A percentile compares a stretch with the other conserved stretches of the same genome.
phyloP scores from a whole-genome alignment of 179 eudicot species.

The Drosera spatulata region DNA sequence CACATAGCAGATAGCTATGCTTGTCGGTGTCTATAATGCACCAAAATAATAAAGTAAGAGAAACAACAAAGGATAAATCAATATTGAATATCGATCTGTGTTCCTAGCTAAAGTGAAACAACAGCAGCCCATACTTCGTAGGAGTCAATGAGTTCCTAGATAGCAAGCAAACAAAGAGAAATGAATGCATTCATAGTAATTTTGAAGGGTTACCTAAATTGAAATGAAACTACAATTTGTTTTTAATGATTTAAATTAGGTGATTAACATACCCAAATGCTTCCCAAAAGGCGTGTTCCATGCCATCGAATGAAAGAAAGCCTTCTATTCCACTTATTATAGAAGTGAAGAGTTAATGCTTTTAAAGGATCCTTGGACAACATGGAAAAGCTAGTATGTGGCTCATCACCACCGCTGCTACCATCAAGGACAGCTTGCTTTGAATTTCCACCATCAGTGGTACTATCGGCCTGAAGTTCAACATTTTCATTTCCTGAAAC shows the following conservation, averaged over 20 bases:
- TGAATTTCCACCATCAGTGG: slow-evolving; percentile 24
- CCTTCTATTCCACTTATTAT: slow-evolving; percentile 75
- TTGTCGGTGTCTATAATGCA: too few species aligned
- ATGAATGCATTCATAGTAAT: too few species aligned
- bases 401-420: slow-evolving; percentile 44
- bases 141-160: too few species aligned
- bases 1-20: too few species aligned
- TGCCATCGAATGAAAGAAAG: slow-evolving; percentile 67
- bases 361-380: slow-evolving; percentile 64
- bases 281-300: slow-evolving; percentile 44
- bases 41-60: too few species aligned
- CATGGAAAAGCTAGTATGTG: slow-evolving; percentile 38
- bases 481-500: slow-evolving; percentile 37
- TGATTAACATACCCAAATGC: slow-evolving; percentile 59
- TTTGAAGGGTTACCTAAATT: too few species aligned
- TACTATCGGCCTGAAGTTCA: slow-evolving; percentile 36
- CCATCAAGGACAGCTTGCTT: slow-evolving; percentile 29
- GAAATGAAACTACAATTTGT: too few species aligned
- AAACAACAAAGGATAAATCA: too few species aligned
- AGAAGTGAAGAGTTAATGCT: slow-evolving; percentile 41
- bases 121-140: too few species aligned
- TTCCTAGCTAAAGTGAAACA: too few species aligned
- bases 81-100: too few species aligned
- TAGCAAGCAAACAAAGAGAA: too few species aligned
- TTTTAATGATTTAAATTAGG: neutral